Base-by-base conservation (phyloP, 345 rosid genomes). In the Dovyalis caffra region DNA sequence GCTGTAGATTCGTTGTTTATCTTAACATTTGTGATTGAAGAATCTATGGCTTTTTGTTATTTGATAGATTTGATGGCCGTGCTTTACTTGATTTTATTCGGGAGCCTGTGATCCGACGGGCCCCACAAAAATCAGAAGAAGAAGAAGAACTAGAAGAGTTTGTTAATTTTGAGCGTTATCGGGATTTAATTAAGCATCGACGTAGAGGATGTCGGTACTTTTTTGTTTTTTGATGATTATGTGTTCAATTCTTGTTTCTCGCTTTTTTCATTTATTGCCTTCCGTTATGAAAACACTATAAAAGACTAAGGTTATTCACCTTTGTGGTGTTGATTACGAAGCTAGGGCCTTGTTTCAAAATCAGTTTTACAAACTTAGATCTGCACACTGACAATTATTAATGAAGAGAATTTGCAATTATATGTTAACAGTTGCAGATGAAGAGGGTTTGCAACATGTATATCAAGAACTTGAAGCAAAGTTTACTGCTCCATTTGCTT, bases 181-280 rank as follows among this genome's bases (percentile, higher is more conserved):
- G 98, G 91, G 99, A 95, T 92, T 90, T 95, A 88, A 89, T 95
- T 95, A 95, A 93, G 92, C 99, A 88, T 87, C 99, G 92, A 38
- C 97, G 97, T 84, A 90, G 97, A 96, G 99, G 99, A 96, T 96
- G 99, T 93, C 97, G 97, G 99, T 93, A 93, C 92, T 92, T 89
- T 87, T 82, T 53, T 77, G 75, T 75, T 34, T 35, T 76, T 45
- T 76, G 25, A 69, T 74, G 76, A 78, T 28, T 40, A 69, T 64
- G 47, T 79, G 16, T 70, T 77, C 35, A 23, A 29, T 80, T 85
- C 51, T 70, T 74, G 69, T 75, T 11, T 69, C 70, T 33, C 8
- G 34, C 34, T 40, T 61, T 32, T 61, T 67, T 79, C 25, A 75
- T 79, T 62, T 25, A 40, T 68, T 38, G 18, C 47, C 34, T 58